Base-by-base conservation (phyloP, 2,329 filamentous ascomycete genomes). In the Xylariaceae sp. region DNA sequence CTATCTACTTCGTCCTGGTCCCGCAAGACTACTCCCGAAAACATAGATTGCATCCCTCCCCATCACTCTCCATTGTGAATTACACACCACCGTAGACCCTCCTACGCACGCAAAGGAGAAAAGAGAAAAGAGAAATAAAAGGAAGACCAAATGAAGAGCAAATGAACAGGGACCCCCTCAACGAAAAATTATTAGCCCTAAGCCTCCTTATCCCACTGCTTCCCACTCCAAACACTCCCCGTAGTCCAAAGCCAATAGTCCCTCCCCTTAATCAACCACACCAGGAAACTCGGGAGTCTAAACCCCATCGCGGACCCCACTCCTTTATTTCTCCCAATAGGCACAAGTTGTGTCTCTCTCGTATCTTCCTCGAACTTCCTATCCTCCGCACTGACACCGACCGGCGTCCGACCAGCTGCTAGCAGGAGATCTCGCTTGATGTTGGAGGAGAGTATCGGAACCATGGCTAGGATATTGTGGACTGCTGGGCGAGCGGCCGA, bases 201-300 rank as follows among this genome's bases (percentile, higher is more conserved):
- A 31, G 46, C 56, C 58, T 75, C 72, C 59, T 78, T 79, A 9
- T 63, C 66, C 75, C 76, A 81, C 45, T 78, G 74, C 50, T 74
- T 74, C 14, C 77, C 78, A 63, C 64, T 78, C 78, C 78, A 81
- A 13, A 80, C 50, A 4, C 59, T 59, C 1, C 64, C 72, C 1
- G 73, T 75, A 10, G 74, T 78, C 73, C 75, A 77, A 28, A 80
- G 49, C 74, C 75, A 81, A 54, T 78, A 78, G 54, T 79, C 75
- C 16, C 75, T 63, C 1, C 77, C 75, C 59, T 80, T 80, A 46
- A 79, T 69, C 60, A 75, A 44, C 74, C 76, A 79, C 0, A 79
- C 71, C 40, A 75, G 14, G 22, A 71, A 73, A 45, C 75, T 73
- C 0, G 76, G 75, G 19, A 79, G 3, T 38, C 60, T 61, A 31